Conservation (phyloP, 768 basidiomycete species). For the Auricularia sp. region DNA sequence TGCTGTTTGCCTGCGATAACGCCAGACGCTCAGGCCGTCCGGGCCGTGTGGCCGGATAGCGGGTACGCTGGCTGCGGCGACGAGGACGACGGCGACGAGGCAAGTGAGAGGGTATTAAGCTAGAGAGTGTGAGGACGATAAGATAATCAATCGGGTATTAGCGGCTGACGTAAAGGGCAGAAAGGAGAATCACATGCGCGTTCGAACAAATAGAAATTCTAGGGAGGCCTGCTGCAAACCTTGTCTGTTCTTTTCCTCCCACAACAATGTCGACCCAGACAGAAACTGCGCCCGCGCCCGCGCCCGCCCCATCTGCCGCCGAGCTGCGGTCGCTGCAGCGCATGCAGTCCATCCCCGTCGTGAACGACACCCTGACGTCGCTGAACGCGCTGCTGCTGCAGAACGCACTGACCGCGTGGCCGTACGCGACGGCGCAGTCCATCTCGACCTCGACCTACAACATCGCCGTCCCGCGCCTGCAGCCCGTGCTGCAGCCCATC, state of each 20-base stretch:
- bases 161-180: too few relatives aligned
- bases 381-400: constrained; percentile 49
- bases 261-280: constrained; percentile 30
- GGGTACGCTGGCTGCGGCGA: too few relatives aligned
- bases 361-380: constrained; percentile 52
- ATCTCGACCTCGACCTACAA: constrained; percentile 50
- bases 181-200: too few relatives aligned
- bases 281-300: constrained; percentile 16
- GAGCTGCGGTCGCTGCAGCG: constrained; percentile 54
- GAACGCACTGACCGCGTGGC: constrained; percentile 51
- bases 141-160: too few relatives aligned
- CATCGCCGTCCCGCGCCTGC: constrained; percentile 50
- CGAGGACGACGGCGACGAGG: too few relatives aligned
- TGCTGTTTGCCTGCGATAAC: too few relatives aligned
- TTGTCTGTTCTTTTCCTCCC: not conserved
- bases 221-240: too few relatives aligned
- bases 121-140: too few relatives aligned
- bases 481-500: constrained; percentile 54
- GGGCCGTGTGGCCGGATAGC: too few relatives aligned
- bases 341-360: constrained; percentile 63
- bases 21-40: too few relatives aligned
- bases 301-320: constrained; percentile 22
- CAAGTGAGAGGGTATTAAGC: too few relatives aligned
- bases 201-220: too few relatives aligned
- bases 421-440: constrained; percentile 57